phyloP scores from a whole-genome alignment of 176 grass and related monocot species.

The Paspalum vaginatum region DNA sequence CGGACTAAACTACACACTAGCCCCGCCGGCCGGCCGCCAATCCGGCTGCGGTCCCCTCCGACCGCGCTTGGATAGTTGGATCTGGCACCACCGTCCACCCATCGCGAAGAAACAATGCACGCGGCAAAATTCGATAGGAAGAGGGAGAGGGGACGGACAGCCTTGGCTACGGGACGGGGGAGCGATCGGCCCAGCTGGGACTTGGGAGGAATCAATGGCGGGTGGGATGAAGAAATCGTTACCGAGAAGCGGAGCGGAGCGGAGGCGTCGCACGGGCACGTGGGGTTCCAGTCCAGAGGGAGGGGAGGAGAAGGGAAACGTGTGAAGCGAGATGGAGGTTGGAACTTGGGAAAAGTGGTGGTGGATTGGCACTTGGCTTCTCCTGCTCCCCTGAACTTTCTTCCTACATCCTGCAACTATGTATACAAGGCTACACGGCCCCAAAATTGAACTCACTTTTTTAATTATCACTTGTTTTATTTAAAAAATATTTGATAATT shows the following conservation, averaged over 20 bases:
- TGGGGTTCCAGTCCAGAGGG: background rate
- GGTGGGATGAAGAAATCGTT: conserved; percentile 16
- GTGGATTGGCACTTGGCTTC: conserved; percentile 27
- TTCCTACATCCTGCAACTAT: no score
- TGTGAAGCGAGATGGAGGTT: background rate
- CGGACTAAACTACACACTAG: background rate
- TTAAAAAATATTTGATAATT: no score
- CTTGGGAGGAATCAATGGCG: background rate
- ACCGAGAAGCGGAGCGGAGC: conserved; percentile 11
- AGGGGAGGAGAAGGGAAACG: background rate
- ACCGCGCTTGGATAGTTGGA: background rate
- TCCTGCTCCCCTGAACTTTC: background rate
- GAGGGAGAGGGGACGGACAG: background rate
- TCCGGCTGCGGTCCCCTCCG: background rate
- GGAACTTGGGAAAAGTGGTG: background rate
- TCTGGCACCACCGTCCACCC: background rate
- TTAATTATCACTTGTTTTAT: no score
- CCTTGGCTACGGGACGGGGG: background rate
- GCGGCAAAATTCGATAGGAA: background rate
- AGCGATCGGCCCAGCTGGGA: background rate
- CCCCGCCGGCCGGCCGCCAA: background rate
- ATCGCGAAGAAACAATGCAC: background rate
- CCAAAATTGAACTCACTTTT: no score
- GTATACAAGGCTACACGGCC: no score
- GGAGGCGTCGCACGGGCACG: background rate